Evolutionary conservation across 768 basidiomycete species (phyloP).

Genomic region (Leccinum rimulosum): DNA sequence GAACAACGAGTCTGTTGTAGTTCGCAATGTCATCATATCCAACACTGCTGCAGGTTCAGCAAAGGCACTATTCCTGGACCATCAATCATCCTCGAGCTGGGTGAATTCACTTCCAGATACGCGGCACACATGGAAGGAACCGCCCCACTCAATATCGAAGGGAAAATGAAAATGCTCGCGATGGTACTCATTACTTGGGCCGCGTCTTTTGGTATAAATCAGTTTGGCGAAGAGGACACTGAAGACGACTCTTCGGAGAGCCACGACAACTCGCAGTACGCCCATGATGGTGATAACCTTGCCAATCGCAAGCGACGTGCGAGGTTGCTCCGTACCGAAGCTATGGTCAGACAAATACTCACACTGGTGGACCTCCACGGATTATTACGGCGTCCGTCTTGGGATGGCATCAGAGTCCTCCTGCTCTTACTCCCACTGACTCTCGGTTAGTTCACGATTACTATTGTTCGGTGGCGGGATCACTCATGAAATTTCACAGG

Average conservation of each 20-base stretch:
- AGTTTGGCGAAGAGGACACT: slow-evolving; percentile 52
- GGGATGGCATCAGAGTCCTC: slow-evolving; percentile 83
- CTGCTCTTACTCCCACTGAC: slow-evolving; percentile 80
- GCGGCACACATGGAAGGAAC: slow-evolving; percentile 61
- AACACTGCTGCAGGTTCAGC: no score
- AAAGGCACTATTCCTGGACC: no score
- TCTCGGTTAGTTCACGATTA: slow-evolving; percentile 53
- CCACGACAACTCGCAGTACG: slow-evolving; percentile 6
- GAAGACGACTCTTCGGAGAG: slow-evolving; percentile 7
- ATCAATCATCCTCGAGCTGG: slow-evolving; percentile 59
- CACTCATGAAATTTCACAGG: slow-evolving; percentile 17
- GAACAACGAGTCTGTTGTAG: no score
- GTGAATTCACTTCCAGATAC: slow-evolving; percentile 76
- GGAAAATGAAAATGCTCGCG: slow-evolving; percentile 56
- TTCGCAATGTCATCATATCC: no score
- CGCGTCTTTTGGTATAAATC: slow-evolving; percentile 83
- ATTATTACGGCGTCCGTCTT: slow-evolving; percentile 74
- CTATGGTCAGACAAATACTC: slow-evolving; percentile 75
- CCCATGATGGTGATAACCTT: slow-evolving; percentile 27
- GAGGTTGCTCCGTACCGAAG: slow-evolving; percentile 55
- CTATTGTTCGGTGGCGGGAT: neutral
- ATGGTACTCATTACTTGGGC: slow-evolving; percentile 89
- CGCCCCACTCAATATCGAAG: slow-evolving; percentile 65
- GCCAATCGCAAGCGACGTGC: slow-evolving; percentile 38
- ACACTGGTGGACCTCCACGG: slow-evolving; percentile 78